phyloP scores from a whole-genome alignment of 805 yeast genomes.

The Candida suzukii region DNA sequence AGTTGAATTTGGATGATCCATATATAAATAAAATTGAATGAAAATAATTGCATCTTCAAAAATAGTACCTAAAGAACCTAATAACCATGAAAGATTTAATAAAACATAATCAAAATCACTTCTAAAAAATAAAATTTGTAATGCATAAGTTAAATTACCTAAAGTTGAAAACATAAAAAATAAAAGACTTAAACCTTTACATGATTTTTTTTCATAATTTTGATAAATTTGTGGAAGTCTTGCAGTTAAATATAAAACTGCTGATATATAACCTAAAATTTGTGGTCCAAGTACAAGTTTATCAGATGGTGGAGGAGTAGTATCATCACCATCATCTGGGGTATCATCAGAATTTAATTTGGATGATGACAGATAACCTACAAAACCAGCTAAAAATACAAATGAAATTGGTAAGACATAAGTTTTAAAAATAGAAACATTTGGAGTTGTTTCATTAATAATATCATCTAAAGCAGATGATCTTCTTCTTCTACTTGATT shows the following conservation, averaged over 20 bases:
- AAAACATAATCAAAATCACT: constrained; percentile 52
- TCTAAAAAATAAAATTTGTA: constrained; percentile 62
- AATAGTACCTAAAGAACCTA: constrained; percentile 75
- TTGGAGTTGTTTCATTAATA: constrained; percentile 36
- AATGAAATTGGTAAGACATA: constrained; percentile 54
- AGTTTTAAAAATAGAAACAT: constrained; percentile 38
- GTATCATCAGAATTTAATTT: constrained; percentile 16
- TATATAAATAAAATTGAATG: constrained; percentile 59
- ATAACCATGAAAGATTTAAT: constrained; percentile 66
- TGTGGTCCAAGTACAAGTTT: constrained; percentile 49
- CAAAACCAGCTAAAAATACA: constrained; percentile 54
- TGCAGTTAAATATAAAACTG: constrained; percentile 63
- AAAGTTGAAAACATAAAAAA: constrained; percentile 68
- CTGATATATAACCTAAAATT: constrained; percentile 63
- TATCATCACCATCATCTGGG: constrained; percentile 16
- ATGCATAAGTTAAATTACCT: constrained; percentile 72
- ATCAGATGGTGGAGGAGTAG: constrained; percentile 11
- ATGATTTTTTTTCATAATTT: constrained; percentile 71
- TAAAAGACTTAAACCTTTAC: constrained; percentile 78
- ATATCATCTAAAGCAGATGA: constrained; percentile 46
- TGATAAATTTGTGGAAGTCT: constrained; percentile 78
- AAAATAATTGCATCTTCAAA: constrained; percentile 62
- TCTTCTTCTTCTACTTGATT: constrained; percentile 26
- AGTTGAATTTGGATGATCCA: constrained; percentile 13
- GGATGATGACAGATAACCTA: constrained; percentile 52